phyloP scores from a whole-genome alignment of 2,329 filamentous ascomycete genomes.

The Penicillium sp. region DNA sequence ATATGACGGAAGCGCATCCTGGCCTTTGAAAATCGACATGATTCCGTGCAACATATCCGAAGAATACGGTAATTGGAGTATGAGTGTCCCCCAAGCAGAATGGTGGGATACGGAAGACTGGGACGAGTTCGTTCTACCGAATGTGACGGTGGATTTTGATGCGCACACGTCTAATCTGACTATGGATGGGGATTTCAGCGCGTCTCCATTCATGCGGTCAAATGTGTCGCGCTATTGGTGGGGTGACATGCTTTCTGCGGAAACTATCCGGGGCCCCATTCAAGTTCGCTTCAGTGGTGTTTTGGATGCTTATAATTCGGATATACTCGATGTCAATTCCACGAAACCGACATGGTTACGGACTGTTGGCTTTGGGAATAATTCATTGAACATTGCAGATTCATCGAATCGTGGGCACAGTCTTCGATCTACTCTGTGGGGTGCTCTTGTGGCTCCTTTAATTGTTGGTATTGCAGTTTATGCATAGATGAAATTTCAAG shows the following conservation, averaged over 20 bases:
- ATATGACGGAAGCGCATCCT: background rate
- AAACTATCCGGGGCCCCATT: background rate
- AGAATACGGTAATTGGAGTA: background rate
- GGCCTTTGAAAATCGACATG: background rate
- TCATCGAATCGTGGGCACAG: background rate
- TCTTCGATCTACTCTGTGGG: background rate
- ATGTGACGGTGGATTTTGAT: background rate
- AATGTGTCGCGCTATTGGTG: background rate
- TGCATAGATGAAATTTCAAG: background rate
- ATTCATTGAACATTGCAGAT: constrained; percentile 15
- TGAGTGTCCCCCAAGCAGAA: background rate
- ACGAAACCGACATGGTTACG: constrained; percentile 12
- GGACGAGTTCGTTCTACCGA: background rate
- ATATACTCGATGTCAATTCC: constrained; percentile 11
- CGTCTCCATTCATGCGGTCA: background rate
- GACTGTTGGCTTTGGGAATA: constrained; percentile 20
- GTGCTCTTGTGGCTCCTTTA: background rate
- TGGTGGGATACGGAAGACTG: background rate
- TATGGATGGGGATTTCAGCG: background rate
- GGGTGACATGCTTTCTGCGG: too few relatives aligned
- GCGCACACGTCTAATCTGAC: background rate
- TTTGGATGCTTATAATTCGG: constrained; percentile 20
- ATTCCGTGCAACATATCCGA: background rate
- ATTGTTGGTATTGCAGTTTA: background rate
- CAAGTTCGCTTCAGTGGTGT: constrained; percentile 11